Conservation (phyloP, 2,329 filamentous ascomycete species). For the Neodidymelliopsis sp. region DNA sequence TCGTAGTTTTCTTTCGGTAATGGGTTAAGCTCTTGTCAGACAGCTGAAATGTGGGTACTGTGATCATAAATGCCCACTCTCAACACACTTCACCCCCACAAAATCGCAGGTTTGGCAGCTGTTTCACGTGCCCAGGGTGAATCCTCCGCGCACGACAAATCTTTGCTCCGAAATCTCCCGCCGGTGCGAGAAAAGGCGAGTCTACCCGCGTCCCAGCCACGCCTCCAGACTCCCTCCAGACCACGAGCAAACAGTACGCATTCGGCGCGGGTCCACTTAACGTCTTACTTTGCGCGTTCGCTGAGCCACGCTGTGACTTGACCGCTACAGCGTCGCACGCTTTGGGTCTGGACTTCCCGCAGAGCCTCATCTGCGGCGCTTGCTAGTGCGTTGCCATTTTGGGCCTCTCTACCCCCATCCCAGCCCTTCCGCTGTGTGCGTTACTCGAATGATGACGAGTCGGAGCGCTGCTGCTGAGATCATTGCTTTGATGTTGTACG, state of each 20-base stretch:
- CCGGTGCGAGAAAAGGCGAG: constrained; percentile 9
- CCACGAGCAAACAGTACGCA: constrained; percentile 2
- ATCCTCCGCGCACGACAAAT: constrained; percentile 18
- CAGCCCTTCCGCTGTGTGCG: not conserved
- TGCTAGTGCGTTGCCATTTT: constrained; percentile 20
- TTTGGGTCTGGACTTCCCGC: constrained; percentile 20
- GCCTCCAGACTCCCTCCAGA: constrained; percentile 15
- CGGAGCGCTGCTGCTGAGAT: constrained; percentile 7
- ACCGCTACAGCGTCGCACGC: not conserved
- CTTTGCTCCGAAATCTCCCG: constrained; percentile 12
- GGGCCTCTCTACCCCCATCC: not conserved
- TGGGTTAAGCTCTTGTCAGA: constrained; percentile 10
- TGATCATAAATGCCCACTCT: constrained; percentile 12
- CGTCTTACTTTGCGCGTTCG: constrained; percentile 7
- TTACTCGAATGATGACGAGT: constrained; percentile 1
- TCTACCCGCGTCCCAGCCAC: constrained; percentile 14
- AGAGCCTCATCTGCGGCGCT: constrained; percentile 21
- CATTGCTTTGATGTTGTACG: not conserved
- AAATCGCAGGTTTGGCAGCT: not conserved
- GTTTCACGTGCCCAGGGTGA: constrained; percentile 14
- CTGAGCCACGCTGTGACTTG: constrained; percentile 10
- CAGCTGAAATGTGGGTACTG: not conserved
- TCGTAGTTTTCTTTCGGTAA: constrained; percentile 6
- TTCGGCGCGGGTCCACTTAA: constrained; percentile 6
- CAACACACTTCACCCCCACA: constrained; percentile 11